Conservation (phyloP, 2,329 filamentous ascomycete genomes). For the Venturia aucupariae region DNA sequence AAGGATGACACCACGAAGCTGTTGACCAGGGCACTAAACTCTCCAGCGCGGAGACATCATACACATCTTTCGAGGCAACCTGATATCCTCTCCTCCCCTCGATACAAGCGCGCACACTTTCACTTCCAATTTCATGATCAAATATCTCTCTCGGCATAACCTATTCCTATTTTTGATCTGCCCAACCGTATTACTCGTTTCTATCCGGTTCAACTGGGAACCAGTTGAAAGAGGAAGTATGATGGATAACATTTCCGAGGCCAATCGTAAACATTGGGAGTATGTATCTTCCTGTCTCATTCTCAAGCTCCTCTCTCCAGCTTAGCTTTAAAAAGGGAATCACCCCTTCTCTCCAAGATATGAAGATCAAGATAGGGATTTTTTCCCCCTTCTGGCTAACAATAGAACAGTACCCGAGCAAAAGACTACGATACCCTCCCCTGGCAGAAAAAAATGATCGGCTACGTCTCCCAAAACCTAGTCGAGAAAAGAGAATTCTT, state of each 20-base stretch:
- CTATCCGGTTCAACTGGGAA: neutral
- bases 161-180: neutral
- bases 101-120: neutral
- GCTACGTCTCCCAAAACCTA: neutral
- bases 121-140: neutral
- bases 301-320: too few relatives aligned
- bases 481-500: neutral
- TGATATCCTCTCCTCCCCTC: neutral
- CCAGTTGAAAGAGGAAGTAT: neutral
- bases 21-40: neutral
- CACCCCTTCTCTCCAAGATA: too few relatives aligned
- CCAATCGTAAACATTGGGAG: conserved; percentile 13
- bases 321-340: too few relatives aligned
- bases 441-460: conserved; percentile 13
- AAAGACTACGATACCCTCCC: conserved; percentile 8
- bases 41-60: neutral
- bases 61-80: neutral
- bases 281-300: neutral
- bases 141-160: neutral
- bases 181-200: neutral
- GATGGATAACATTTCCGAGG: conserved; percentile 4
- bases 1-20: neutral
- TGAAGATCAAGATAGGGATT: too few relatives aligned
- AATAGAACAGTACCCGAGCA: neutral
- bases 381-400: neutral